Conservation (phyloP, 768 basidiomycete species). For the Lentinula guzmanii region DNA sequence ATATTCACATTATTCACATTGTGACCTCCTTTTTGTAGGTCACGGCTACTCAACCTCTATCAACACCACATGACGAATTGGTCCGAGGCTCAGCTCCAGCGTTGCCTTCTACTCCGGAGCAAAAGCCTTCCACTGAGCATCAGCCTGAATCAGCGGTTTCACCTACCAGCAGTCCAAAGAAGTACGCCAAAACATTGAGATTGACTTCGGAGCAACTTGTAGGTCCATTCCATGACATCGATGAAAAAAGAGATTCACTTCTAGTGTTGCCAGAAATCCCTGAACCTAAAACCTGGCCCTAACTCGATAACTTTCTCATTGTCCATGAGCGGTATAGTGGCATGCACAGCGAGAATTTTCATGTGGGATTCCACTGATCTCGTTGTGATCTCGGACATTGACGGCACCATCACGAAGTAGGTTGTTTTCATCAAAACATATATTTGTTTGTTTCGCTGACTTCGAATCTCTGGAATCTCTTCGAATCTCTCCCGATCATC, state of each 20-base stretch:
- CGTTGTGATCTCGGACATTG: conserved; percentile 94
- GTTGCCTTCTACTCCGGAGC: conserved; percentile 41
- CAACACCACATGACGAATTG: not conserved
- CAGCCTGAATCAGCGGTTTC: conserved; percentile 4
- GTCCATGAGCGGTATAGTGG: conserved; percentile 72
- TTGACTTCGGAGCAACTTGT: conserved; percentile 94
- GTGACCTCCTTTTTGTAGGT: not conserved
- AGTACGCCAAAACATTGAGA: conserved; percentile 87
- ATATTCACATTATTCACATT: not conserved
- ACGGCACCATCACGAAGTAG: conserved; percentile 98
- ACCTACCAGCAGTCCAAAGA: conserved; percentile 29
- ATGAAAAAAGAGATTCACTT: not conserved
- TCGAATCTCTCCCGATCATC: not conserved
- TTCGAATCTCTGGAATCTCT: not conserved
- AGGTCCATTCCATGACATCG: conserved; percentile 17
- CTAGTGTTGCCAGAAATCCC: conserved; percentile 56
- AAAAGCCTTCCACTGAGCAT: conserved; percentile 20
- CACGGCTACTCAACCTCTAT: not conserved
- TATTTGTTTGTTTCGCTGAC: not conserved
- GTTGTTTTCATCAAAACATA: conserved; percentile 13
- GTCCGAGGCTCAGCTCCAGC: conserved; percentile 30
- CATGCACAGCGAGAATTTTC: conserved; percentile 90
- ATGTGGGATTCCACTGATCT: conserved; percentile 91
- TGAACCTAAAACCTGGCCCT: conserved; percentile 79
- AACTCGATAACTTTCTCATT: conserved; percentile 94